Base-by-base conservation (phyloP, 2,329 filamentous ascomycete genomes). In the Ampelomyces quisqualis region DNA sequence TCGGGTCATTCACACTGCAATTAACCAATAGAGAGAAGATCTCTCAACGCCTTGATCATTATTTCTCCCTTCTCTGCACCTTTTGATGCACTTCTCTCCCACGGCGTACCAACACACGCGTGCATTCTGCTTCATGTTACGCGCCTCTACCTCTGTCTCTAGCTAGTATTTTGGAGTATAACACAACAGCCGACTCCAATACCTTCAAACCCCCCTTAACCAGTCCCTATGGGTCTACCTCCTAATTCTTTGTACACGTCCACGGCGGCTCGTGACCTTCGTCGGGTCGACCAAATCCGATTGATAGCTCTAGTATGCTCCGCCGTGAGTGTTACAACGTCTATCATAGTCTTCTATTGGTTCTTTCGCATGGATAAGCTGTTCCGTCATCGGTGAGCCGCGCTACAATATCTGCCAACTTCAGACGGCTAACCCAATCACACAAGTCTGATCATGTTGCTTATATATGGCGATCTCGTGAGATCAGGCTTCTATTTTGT, bases 291-390 rank as follows among this genome's bases (percentile, higher is more conserved):
- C 14, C 48, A 50, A 15, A 51, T 73, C n/a, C 66, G 67, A 34
- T 45, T 68, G 18, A 47, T 65, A 11, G 65, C 65, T 7, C 51
- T 62, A 2, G 54, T 56, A 7, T 68, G 62, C 31, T 66, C 71
- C 1, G 52, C 71, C 1, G 44, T 81, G 49, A 87, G 84, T 53
- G 69, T 87, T 21, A 38, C 76, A 3, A 73, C 79, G 8, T 77
- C 77, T 0, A 54, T 81, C 5, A 59, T 79, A 20, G 76, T 81
- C 2, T 76, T 85, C 27, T 86, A 84, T 68, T 89, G 84, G 82
- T 89, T 90, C 59, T 71, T 80, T 42, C 77, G 80, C 47, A 90
- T 90, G 84, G 77, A 80, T 51, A 78, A 85, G 57, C 82, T 77
- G 49, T 90, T 90, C 64, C 79, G 86, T 31, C 85, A 90, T 62